These are phyloP conservation scores for Fraxinus latifolia DNA, from an alignment of 305 asterid genomes.

Conservation along the genomic window DNA sequence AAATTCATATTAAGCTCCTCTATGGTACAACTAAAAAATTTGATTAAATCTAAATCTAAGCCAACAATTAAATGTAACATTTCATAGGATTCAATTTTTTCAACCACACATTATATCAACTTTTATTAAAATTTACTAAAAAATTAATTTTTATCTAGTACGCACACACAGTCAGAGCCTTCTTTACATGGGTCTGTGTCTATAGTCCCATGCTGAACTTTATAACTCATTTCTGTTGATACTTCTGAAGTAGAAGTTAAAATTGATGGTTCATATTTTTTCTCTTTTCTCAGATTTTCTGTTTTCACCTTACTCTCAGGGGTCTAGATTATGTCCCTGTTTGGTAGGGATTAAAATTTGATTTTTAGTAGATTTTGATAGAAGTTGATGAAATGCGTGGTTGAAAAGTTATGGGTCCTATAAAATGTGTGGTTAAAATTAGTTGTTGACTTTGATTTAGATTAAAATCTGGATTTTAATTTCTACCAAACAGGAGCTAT, in stretches of 20 bases:
- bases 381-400: too few species aligned
- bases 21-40: background rate
- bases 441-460: too few species aligned
- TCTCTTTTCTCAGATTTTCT: background rate
- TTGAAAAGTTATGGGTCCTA: too few species aligned
- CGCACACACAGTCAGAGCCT: background rate
- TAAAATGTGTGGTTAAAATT: too few species aligned
- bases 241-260: background rate
- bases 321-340: background rate
- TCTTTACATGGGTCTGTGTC: background rate
- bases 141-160: background rate
- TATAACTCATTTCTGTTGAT: background rate
- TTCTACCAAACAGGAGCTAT: background rate
- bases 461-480: too few species aligned
- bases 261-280: constrained; percentile 3
- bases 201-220: constrained; percentile 14
- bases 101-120: background rate
- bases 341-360: background rate
- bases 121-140: background rate
- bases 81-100: background rate
- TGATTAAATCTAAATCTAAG: background rate
- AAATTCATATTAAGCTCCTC: background rate
- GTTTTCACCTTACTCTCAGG: background rate
- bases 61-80: background rate
- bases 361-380: too few species aligned